Evolutionary conservation across 2,329 filamentous ascomycete species (phyloP).

Genomic region (Talaromyces sp.): DNA sequence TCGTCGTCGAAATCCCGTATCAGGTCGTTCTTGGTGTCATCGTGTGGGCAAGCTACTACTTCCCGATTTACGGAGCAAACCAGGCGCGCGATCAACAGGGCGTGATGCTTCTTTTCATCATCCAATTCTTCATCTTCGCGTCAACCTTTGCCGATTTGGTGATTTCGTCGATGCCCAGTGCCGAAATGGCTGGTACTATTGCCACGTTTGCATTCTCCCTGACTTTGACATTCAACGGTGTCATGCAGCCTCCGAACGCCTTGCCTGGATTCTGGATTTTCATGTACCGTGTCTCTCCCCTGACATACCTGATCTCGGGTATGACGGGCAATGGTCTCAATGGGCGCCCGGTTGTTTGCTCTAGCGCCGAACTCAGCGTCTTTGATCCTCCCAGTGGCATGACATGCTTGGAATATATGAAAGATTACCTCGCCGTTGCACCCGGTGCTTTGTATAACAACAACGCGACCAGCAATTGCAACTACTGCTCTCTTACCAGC

Average conservation of each 20-base stretch:
- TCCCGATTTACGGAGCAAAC: constrained; percentile 28
- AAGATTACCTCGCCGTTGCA: constrained; percentile 39
- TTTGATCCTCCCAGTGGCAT: constrained; percentile 57
- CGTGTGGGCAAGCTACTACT: constrained; percentile 59
- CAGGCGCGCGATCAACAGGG: constrained; percentile 33
- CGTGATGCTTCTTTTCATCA: constrained; percentile 63
- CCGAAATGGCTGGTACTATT: constrained; percentile 61
- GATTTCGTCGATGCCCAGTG: constrained; percentile 64
- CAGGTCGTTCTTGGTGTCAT: constrained; percentile 46
- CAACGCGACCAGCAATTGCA: constrained; percentile 47
- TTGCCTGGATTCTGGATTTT: constrained; percentile 72
- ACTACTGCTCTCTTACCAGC: constrained; percentile 39
- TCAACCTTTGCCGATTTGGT: constrained; percentile 69
- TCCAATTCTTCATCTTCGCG: constrained; percentile 64
- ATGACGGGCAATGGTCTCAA: constrained; percentile 19
- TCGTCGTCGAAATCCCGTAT: constrained; percentile 67
- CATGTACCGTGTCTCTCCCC: constrained; percentile 65
- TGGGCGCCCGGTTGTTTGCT: constrained; percentile 2
- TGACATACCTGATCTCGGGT: constrained; percentile 54
- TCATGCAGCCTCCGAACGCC: constrained; percentile 53
- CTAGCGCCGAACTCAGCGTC: constrained; percentile 16
- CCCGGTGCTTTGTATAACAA: constrained; percentile 48
- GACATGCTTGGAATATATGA: constrained; percentile 59
- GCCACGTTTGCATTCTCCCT: constrained; percentile 57
- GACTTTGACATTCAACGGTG: constrained; percentile 54